Base-by-base conservation (phyloP, 1,139 yeast species). In the Candida sanyaensis region DNA sequence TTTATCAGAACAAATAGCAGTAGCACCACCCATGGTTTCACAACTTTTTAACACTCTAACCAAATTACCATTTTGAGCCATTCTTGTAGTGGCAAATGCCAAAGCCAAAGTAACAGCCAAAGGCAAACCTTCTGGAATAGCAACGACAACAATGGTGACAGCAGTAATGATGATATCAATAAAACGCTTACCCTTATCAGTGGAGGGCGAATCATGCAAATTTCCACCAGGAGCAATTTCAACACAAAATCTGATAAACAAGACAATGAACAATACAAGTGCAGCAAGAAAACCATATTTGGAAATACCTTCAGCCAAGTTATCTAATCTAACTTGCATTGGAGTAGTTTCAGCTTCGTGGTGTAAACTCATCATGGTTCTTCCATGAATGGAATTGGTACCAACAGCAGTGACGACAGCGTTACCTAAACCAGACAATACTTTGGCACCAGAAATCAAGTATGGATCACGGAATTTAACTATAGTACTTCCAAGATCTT, bases 11-110 rank as follows among this genome's bases (percentile, higher is more conserved):
- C 99, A 95, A 45, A 93, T 78, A 4, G 97, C 93, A 11, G 99
- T 93, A 2, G 98, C 99, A 41, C 96, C 92, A 43, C 99, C 99
- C 99, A 93, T 93, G 12, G 97, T 93, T 68, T 93, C 99, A 78
- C 99, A 93, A 42, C 96, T 86, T 60, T 85, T 86, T 57, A 93
- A 77, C 6, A 90, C 96, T 59, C 99, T 82, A n/a, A 93, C 99
- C 61, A 93, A 75, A 64, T 93, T 93, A 59, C 96, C 96, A 65
- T 93, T 97, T 65, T 88, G 89, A 26, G 96, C 92, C 99, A 93
- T 93, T 68, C 98, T 81, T 9, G 97, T 92, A 3, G 99, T 93
- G 2, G 99, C 99, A 73, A 93, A 93, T 0, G 99, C 99, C 58
- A 93, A 77, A 0, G 99, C 97, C 45, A 93, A 76, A 0, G 99